These are phyloP conservation scores for Skeletonema menzelii DNA, from an alignment of 108 stramenopile genomes.

Conservation along the genomic window DNA sequence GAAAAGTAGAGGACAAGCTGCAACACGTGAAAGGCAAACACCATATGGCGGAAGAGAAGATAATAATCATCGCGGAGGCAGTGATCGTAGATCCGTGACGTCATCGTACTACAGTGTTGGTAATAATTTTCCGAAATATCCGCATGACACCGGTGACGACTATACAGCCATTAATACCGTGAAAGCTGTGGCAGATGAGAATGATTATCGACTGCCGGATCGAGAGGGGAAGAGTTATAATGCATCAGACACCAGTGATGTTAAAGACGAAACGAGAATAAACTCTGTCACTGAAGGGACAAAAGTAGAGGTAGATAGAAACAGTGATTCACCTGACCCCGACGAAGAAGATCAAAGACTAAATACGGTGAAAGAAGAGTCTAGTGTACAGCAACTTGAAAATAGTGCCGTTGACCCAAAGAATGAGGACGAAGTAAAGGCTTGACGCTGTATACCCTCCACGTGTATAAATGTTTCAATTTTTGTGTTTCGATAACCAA, in stretches of 20 bases:
- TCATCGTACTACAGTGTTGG: not conserved
- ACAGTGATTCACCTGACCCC: not conserved
- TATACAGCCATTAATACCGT: not conserved
- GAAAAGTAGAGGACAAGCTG: constrained; percentile 12
- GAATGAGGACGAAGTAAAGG: not conserved
- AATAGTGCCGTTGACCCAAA: not conserved
- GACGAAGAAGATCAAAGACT: not conserved
- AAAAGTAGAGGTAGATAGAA: not conserved
- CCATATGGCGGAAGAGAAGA: not conserved
- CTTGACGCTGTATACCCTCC: too few species aligned
- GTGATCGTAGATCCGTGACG: not conserved
- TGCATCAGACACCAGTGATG: too few species aligned
- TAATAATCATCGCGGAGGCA: not conserved
- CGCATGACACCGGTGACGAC: not conserved
- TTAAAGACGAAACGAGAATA: too few species aligned
- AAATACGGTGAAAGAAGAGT: too few species aligned
- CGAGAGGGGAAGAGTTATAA: not conserved
- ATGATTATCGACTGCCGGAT: not conserved
- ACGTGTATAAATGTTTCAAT: too few species aligned
- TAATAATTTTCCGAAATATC: not conserved
- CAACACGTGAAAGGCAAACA: not conserved
- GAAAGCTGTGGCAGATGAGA: constrained; percentile 2
- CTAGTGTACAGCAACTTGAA: too few species aligned
- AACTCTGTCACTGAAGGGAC: not conserved
- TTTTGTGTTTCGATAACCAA: too few species aligned